Evolutionary conservation across 345 rosid species (phyloP).

Genomic region (Gossypium longicalyx): DNA sequence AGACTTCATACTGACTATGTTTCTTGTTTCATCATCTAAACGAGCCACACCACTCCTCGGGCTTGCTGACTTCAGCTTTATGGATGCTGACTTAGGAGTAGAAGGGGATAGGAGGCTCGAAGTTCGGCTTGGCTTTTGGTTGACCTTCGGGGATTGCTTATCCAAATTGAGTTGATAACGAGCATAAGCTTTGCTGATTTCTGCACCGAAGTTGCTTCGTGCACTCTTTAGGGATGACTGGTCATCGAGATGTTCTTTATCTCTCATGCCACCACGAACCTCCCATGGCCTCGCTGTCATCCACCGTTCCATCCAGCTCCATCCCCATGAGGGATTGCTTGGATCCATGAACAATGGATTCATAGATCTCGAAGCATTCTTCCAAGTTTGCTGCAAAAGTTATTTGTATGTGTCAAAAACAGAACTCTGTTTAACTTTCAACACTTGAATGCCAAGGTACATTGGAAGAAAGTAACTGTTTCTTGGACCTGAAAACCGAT

Average conservation of each 20-base stretch:
- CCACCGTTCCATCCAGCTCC: slow-evolving; percentile 99
- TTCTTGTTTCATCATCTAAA: slow-evolving; percentile 66
- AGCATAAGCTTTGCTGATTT: slow-evolving; percentile 54
- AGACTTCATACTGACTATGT: slow-evolving; percentile 59
- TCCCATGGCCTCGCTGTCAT: slow-evolving; percentile 93
- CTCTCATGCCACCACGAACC: slow-evolving; percentile 29
- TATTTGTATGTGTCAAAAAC: slow-evolving; percentile 9
- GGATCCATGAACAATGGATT: slow-evolving; percentile 79
- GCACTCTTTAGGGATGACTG: slow-evolving; percentile 44
- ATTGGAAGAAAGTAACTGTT: neutral
- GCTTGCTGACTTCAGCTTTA: slow-evolving; percentile 55
- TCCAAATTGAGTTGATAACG: slow-evolving; percentile 63
- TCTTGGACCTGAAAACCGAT: neutral
- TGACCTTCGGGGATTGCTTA: slow-evolving; percentile 56
- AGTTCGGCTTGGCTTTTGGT: slow-evolving; percentile 47
- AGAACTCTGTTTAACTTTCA: neutral
- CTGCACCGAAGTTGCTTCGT: slow-evolving; percentile 44
- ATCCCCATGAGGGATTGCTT: slow-evolving; percentile 88
- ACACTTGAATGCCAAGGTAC: neutral
- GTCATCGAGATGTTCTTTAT: slow-evolving; percentile 55
- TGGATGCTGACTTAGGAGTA: slow-evolving; percentile 47
- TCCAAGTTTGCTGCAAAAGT: slow-evolving; percentile 66
- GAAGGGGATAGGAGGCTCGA: slow-evolving; percentile 50
- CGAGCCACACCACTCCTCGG: slow-evolving; percentile 37
- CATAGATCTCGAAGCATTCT: slow-evolving; percentile 56